phyloP scores from a whole-genome alignment of 1,284 basidiomycete genomes.

The Cystobasidiaceae sp. region DNA sequence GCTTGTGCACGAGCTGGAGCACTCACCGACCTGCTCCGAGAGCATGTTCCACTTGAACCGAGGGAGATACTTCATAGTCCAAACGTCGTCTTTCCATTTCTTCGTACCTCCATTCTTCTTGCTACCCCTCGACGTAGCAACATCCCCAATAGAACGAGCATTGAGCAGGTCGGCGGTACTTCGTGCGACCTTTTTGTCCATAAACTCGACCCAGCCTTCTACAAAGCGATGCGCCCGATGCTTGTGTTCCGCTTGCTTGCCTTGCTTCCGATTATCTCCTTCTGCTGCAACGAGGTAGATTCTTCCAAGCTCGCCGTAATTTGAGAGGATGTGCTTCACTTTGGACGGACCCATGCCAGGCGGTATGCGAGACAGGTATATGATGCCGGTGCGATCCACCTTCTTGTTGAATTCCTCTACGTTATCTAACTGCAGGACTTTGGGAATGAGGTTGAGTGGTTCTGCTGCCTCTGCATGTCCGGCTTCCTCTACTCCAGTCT shows the following conservation, averaged over 20 bases:
- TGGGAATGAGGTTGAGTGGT: constrained; percentile 5
- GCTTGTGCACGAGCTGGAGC: not conserved
- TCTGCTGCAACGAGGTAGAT: constrained; percentile 40
- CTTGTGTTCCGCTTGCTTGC: constrained; percentile 68
- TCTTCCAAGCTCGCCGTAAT: constrained; percentile 43
- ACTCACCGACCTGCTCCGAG: constrained; percentile 93
- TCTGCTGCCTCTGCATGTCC: not conserved
- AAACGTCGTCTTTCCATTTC: constrained; percentile 92
- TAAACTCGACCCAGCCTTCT: constrained; percentile 98
- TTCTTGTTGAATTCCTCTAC: constrained; percentile 9
- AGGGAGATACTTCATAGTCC: constrained; percentile 99
- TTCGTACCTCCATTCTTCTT: constrained; percentile 65
- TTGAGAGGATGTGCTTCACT: constrained; percentile 71
- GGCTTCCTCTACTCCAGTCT: not conserved
- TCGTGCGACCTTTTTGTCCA: constrained; percentile 83
- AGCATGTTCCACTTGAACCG: constrained; percentile 99
- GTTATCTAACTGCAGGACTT: constrained; percentile 8
- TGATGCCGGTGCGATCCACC: constrained; percentile 50
- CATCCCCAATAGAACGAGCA: constrained; percentile 73
- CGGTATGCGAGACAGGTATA: constrained; percentile 94
- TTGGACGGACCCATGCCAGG: constrained; percentile 99
- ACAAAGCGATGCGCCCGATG: constrained; percentile 58
- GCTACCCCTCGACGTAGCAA: not conserved
- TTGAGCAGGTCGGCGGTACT: constrained; percentile 92
- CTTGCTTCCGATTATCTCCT: not conserved